phyloP scores from a whole-genome alignment of 2,329 filamentous ascomycete genomes.

The Colletotrichum tamarilloi region DNA sequence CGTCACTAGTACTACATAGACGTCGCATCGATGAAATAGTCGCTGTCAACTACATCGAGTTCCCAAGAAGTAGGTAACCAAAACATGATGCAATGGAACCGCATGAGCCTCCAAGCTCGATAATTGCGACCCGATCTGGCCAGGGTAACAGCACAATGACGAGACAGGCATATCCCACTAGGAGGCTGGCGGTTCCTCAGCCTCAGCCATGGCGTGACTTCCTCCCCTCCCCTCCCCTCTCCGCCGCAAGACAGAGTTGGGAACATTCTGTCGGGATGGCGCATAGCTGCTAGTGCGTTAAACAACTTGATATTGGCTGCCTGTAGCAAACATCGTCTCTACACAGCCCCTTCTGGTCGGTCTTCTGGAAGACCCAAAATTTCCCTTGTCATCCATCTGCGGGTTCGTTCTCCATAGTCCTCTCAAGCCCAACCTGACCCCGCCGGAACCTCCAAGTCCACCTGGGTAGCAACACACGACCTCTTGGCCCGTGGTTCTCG shows the following conservation, averaged over 20 bases:
- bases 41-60: too few species aligned
- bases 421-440: neutral
- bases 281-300: neutral
- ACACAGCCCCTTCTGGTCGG: neutral
- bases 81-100: neutral
- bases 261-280: neutral
- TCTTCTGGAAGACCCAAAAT: neutral
- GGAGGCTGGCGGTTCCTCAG: constrained; percentile 16
- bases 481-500: neutral
- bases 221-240: neutral
- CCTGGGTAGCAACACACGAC: neutral
- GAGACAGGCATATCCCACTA: neutral
- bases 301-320: neutral
- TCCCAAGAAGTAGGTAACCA: neutral
- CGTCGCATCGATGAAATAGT: neutral
- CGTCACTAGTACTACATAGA: neutral
- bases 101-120: neutral
- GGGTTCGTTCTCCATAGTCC: neutral
- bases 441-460: neutral
- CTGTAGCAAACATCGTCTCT: neutral
- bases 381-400: too few species aligned
- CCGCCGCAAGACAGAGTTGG: neutral
- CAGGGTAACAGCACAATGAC: neutral
- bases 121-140: constrained; percentile 6
- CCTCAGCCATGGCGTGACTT: constrained; percentile 21